Evolutionary conservation across 2,329 filamentous ascomycete genomes (phyloP), one percentile per base, ranked within the genome.

Genomic region (Talaromyces islandicus): DNA sequence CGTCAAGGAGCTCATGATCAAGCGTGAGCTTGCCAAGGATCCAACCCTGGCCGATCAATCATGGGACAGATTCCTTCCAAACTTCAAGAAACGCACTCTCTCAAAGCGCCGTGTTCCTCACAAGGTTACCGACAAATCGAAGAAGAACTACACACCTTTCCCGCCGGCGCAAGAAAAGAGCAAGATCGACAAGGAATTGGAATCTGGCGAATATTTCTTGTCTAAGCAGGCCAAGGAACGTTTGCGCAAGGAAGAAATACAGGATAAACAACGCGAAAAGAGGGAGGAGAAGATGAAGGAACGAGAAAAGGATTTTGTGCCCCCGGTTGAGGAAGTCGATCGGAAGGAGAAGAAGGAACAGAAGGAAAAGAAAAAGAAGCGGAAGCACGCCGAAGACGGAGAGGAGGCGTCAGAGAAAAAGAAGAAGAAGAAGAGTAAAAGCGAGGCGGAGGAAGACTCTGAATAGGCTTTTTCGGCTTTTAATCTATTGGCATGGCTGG

Each of bases 161-260:
- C 94, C 94, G 54, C 94, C 94, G 7, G 85, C 92, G 50, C 92
- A 92, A 66, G 93, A 99, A 83, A 96, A 96, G 90, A 97, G 92
- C 85, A 99, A 97, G 85, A 85, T 99, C 68, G 94, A 99, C 77
- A 78, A 92, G 76, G 93, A 99, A 83, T 96, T 99, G 80, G 94
- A 99, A 81, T 92, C 86, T 68, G 93, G 94, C 78, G 93, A 97
- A 79, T 99, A 96, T 79, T 97, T 97, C 76, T 77, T 99, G 71
- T 88, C 88, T 71, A 96, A 96, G 81, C 87, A 92, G 71, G 92
- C 91, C 62, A 96, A 96, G 82, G 91, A 96, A 70, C 83, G 92
- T 63, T 89, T 88, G 58, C 86, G 82, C 53, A 87, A 89, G 75
- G 88, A 93, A 71, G 89, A 91, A 70, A 82, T 91, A 65, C 84